Base-by-base conservation (phyloP, 2,329 filamentous ascomycete genomes). In the Xylaria sp. region DNA sequence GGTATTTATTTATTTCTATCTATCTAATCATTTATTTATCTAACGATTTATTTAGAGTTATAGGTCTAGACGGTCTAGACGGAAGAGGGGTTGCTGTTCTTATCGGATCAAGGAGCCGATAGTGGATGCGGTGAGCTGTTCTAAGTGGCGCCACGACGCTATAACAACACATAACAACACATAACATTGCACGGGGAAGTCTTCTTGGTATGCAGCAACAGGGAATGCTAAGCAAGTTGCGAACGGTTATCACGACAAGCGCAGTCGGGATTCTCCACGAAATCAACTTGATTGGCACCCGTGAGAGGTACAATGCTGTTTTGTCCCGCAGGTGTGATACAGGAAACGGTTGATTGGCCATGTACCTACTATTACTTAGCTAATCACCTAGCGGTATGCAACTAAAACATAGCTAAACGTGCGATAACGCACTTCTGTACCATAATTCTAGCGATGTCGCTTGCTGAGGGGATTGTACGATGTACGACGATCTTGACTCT, bases 311-410 rank as follows among this genome's bases (percentile, higher is more conserved):
- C 15, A 7, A 3, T 57, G 23, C 32, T 25, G 15, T 39, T n/a
- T 34, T 32, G 64, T 48, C 43, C 62, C 45, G 55, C 62, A 58
- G 55, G 9, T 32, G 55, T 25, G 2, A 45, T 45, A 23, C n/a
- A n/a, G n/a, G 46, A 59, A 65, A 48, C 53, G 65, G 65, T 46
- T 60, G 43, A 69, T 66, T 69, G 63, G 67, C 43, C 23, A 23
- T 32, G 10, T 41, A 39, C 34, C 34, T 39, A 15, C 13, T n/a
- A 39, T 3, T 39, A n/a, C 20, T 55, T 43, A 32, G 13, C 28
- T 60, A 60, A 57, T 60, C 60, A 52, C 48, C 57, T 58, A 52
- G 64, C 64, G 18, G 28, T 36, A 64, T 61, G 50, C 43, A 63
- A n/a, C 41, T 45, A 43, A 13, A 55, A 50, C 36, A 41, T 30